phyloP scores from a whole-genome alignment of 1,284 basidiomycete genomes.

The Mycosarcoma mackinlayi region DNA sequence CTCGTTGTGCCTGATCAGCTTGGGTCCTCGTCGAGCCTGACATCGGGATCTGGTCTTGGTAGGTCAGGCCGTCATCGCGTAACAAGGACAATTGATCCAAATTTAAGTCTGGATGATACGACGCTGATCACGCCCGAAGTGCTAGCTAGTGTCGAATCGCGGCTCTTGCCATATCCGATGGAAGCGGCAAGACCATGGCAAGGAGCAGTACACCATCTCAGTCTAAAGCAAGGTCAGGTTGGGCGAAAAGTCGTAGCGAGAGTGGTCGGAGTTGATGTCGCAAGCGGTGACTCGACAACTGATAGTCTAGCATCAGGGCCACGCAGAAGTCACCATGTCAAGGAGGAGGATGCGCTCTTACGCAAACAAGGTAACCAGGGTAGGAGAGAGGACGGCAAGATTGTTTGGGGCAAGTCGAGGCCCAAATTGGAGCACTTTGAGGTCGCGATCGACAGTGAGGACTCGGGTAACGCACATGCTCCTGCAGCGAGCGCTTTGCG shows the following conservation, averaged over 20 bases:
- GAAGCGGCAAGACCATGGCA: conserved; percentile 15
- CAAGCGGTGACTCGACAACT: conserved; percentile 13
- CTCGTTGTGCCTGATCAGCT: conserved; percentile 11
- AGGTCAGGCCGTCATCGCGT: conserved; percentile 7
- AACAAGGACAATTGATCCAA: conserved; percentile 7
- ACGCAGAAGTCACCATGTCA: background rate
- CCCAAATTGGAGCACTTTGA: background rate
- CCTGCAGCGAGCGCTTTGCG: background rate
- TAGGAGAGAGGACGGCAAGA: conserved; percentile 5
- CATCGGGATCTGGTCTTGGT: background rate
- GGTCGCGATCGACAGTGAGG: conserved; percentile 7
- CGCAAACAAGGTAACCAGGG: conserved; percentile 20
- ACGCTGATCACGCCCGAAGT: conserved; percentile 23
- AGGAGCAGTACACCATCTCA: conserved; percentile 19
- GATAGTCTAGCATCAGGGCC: conserved; percentile 36
- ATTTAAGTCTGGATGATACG: background rate
- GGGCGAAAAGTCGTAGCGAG: conserved; percentile 26
- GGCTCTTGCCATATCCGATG: conserved; percentile 23
- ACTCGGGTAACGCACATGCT: background rate
- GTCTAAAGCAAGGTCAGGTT: background rate
- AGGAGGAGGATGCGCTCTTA: background rate
- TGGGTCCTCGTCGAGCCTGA: background rate
- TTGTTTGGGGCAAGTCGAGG: conserved; percentile 43
- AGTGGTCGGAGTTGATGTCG: conserved; percentile 23
- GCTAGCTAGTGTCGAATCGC: conserved; percentile 19